Base-by-base conservation (phyloP, 208 protist species). In the Trypanosomatidae sp. region DNA sequence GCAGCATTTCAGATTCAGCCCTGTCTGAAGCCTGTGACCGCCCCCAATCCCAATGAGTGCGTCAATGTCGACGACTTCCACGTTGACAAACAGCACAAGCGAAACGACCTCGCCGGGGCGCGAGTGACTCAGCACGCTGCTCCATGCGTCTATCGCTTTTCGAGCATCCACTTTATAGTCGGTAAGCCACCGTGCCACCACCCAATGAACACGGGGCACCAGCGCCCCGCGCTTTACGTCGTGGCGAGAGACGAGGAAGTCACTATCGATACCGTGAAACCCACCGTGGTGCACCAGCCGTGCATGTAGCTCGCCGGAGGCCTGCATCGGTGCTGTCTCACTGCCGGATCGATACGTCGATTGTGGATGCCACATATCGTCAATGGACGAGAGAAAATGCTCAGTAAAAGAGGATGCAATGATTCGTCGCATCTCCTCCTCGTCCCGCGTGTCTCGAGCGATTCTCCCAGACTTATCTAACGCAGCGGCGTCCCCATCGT, bases 151-250 rank as follows among this genome's bases (percentile, higher is more conserved):
- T 13, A 84, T 19, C 19, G 56, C 41, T 1, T 44, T 43, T 10
- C n/a, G 44, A 58, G 60, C 2, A 4, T 70, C 60, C 17, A 9
- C 22, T 28, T 15, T 15, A 30, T n/a, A 9, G 22, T 28, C 39
- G 10, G n/a, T 36, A 1, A 80, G 12, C 43, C 62, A 58, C 13
- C 62, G 55, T 25, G 75, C 39, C 53, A 84, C 80, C 39, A 84
- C 71, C 80, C 80, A 84, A 3, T 76, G 68, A 43, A 84, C 62
- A 15, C 44, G 13, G 2, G 2, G 52, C 43, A 46, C 19, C 33
- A 22, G 8, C 39, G 60, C 19, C 41, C 25, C 22, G 36, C 25
- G 39, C 4, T 47, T 36, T 22, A n/a, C 41, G 44, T 28, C 44
- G 64, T 53, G 41, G 30, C 13, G 64, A 22, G 64, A 36, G 41